phyloP scores from a whole-genome alignment of 164 flowering plant genomes.

The Euptelea pleiosperma region DNA sequence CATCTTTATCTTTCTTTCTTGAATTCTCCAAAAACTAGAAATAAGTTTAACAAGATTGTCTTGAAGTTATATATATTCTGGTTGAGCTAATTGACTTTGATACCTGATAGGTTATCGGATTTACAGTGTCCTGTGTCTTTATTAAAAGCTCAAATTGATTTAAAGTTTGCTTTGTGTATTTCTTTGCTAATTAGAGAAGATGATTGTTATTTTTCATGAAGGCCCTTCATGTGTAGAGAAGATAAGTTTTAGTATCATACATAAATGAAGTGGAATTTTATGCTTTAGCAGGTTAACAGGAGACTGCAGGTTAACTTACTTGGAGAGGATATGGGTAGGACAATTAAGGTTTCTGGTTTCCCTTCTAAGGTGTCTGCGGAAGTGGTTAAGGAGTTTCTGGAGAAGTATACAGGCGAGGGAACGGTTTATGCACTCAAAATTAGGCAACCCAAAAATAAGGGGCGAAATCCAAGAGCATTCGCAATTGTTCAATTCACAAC shows the following conservation, averaged over 20 bases:
- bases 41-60: background rate
- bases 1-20: too few species aligned
- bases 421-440: conserved; percentile 52
- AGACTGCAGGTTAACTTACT: conserved; percentile 3
- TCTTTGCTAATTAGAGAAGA: too few species aligned
- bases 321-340: conserved; percentile 43
- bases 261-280: background rate
- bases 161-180: background rate
- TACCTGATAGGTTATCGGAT: too few species aligned
- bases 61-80: background rate
- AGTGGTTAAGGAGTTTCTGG: conserved; percentile 43
- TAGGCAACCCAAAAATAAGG: conserved; percentile 25
- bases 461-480: conserved; percentile 27
- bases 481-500: conserved; percentile 63
- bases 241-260: background rate
- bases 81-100: too few species aligned
- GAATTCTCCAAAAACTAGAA: too few species aligned
- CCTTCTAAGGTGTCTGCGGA: conserved; percentile 38
- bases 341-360: conserved; percentile 58
- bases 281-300: too few species aligned
- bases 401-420: conserved; percentile 46
- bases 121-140: background rate
- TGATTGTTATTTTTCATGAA: too few species aligned
- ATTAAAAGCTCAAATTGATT: background rate
- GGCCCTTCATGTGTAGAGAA: background rate